These are phyloP conservation scores for Aureobasidium sp. DNA, from an alignment of 2,329 filamentous ascomycete species.

Conservation along the genomic window DNA sequence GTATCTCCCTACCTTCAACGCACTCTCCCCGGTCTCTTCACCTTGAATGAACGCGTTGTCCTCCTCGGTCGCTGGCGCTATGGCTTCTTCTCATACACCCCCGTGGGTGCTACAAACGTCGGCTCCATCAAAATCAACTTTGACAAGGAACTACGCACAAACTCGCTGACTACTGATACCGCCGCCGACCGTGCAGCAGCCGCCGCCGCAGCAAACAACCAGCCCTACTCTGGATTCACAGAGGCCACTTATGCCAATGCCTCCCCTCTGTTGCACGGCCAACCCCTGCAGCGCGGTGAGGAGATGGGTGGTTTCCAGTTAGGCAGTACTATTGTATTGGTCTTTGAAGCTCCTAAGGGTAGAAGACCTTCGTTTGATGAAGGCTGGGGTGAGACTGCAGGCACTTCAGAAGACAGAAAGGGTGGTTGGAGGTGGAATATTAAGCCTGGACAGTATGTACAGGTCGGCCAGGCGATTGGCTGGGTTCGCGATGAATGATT, in stretches of 20 bases:
- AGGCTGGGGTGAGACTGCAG: conserved; percentile 45
- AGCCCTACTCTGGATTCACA: conserved; percentile 81
- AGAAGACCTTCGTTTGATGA: conserved; percentile 48
- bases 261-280: conserved; percentile 68
- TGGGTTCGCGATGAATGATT: conserved; percentile 49
- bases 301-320: conserved; percentile 98
- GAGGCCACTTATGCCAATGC: conserved; percentile 83
- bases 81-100: conserved; percentile 94
- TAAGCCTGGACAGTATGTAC: conserved; percentile 77
- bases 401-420: conserved; percentile 40
- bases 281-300: conserved; percentile 77
- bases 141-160: conserved; percentile 86
- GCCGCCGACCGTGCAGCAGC: conserved; percentile 80
- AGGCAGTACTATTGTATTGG: conserved; percentile 87
- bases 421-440: conserved; percentile 80
- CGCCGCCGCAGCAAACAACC: conserved; percentile 63
- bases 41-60: conserved; percentile 90
- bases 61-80: conserved; percentile 90
- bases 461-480: conserved; percentile 81
- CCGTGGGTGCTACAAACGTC: conserved; percentile 95
- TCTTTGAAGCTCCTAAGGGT: conserved; percentile 84
- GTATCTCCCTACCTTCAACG: conserved; percentile 93
- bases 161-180: conserved; percentile 86
- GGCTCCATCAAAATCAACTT: conserved; percentile 97
- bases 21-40: conserved; percentile 88